These are phyloP conservation scores for Suillus hirtellus DNA, from an alignment of 768 basidiomycete genomes.

Conservation along the genomic window DNA sequence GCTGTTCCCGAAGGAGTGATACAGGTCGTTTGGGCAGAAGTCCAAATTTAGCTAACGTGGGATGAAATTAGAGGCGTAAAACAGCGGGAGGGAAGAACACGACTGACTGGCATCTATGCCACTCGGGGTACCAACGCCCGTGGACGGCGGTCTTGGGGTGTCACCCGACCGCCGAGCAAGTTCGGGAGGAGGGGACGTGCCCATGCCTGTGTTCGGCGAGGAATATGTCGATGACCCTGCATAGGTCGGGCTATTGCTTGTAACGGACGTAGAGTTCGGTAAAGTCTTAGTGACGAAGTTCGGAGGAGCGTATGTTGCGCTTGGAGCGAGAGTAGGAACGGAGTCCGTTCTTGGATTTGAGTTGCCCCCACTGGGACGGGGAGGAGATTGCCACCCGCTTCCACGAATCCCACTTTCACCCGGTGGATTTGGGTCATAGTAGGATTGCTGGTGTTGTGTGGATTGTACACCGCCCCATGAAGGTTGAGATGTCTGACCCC, in stretches of 20 bases:
- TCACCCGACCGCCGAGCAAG: constrained; percentile 4
- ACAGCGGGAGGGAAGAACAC: no score
- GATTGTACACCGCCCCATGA: constrained; percentile 17
- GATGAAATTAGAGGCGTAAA: neutral
- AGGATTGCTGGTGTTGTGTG: constrained; percentile 25
- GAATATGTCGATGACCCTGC: constrained; percentile 3
- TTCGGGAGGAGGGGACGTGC: constrained; percentile 1
- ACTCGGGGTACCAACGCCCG: constrained; percentile 21
- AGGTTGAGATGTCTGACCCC: constrained; percentile 15
- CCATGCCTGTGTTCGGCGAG: constrained; percentile 6
- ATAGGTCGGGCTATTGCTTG: constrained; percentile 10
- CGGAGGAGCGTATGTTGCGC: neutral
- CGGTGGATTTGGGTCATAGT: constrained; percentile 37
- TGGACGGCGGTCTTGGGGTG: constrained; percentile 21
- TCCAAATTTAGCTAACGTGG: constrained; percentile 57
- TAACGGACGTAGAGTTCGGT: constrained; percentile 12
- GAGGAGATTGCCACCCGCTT: constrained; percentile 5
- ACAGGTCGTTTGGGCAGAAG: constrained; percentile 76
- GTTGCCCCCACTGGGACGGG: neutral
- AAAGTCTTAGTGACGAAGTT: constrained; percentile 7
- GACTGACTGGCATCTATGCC: constrained; percentile 36
- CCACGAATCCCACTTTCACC: constrained; percentile 12
- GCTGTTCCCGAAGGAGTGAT: constrained; percentile 42
- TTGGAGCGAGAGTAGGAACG: neutral
- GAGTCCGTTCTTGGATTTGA: neutral